Conservation (phyloP, 2,329 filamentous ascomycete species). For the Arthrobotrys conoides region DNA sequence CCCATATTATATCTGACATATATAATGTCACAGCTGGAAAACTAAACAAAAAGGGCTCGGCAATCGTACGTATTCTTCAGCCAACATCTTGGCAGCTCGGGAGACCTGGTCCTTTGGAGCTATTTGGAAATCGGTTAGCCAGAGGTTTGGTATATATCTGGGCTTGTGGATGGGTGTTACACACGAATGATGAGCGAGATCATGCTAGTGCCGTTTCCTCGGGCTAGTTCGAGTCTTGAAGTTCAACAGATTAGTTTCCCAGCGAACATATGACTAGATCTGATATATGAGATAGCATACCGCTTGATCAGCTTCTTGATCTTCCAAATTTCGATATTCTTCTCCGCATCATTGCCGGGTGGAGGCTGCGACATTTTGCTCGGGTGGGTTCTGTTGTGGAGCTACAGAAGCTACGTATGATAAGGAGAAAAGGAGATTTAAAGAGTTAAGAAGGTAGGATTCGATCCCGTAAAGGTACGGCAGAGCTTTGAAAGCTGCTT, state of each 20-base stretch:
- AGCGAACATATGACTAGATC: not conserved
- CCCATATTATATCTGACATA: not conserved
- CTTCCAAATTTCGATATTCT: constrained; percentile 84
- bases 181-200: constrained; percentile 98
- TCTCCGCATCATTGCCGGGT: constrained; percentile 87
- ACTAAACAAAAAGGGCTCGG: not conserved
- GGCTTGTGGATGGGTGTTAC: constrained; percentile 66
- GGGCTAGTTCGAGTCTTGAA: constrained; percentile 82
- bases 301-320: constrained; percentile 99
- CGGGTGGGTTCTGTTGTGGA: constrained; percentile 43
- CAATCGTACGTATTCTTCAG: constrained; percentile 93
- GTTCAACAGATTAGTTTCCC: constrained; percentile 16
- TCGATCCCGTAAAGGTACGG: constrained; percentile 45
- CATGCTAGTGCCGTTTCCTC: constrained; percentile 99
- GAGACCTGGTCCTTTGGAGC: constrained; percentile 99
- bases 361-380: constrained; percentile 86
- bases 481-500: constrained; percentile 59
- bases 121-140: constrained; percentile 66
- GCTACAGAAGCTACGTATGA: constrained; percentile 52
- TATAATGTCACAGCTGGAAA: not conserved
- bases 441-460: constrained; percentile 44
- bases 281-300: constrained; percentile 17
- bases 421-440: constrained; percentile 27
- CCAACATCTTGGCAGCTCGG: constrained; percentile 98
- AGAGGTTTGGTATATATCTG: constrained; percentile 60